Percentiles rank a stretch among this genome's conserved stretches.
phyloP scores from a whole-genome alignment of 495 filamentous ascomycete species.

The Penicillium bialowiezense region DNA sequence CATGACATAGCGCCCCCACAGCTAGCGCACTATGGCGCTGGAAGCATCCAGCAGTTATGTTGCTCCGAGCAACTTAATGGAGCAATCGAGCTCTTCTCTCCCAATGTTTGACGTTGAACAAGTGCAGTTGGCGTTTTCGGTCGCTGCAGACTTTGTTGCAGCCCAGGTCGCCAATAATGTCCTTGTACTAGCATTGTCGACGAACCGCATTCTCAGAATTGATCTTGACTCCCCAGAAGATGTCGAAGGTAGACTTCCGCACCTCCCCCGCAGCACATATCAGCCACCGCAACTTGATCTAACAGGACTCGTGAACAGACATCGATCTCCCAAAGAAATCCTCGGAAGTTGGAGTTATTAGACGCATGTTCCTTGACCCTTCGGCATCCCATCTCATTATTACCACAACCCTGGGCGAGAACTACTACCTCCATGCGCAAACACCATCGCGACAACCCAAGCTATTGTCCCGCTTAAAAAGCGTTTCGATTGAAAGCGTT shows the following conservation, averaged over 20 bases:
- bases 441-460: slow-evolving; percentile 71
- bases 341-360: slow-evolving; percentile 85
- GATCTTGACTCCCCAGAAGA: slow-evolving; percentile 91
- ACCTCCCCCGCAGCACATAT: slow-evolving; percentile 13
- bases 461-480: slow-evolving; percentile 75
- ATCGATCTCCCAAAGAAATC: slow-evolving; percentile 95
- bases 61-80: slow-evolving; percentile 52
- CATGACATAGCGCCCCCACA: slow-evolving; percentile 34
- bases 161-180: slow-evolving; percentile 98
- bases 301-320: slow-evolving; percentile 52
- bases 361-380: slow-evolving; percentile 93
- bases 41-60: slow-evolving; percentile 53
- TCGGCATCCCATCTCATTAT: slow-evolving; percentile 93
- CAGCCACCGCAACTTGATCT: slow-evolving; percentile 14
- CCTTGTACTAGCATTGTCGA: slow-evolving; percentile 83
- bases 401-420: slow-evolving; percentile 86
- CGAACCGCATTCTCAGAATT: slow-evolving; percentile 85
- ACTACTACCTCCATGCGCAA: slow-evolving; percentile 96
- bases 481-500: slow-evolving; percentile 80
- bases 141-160: slow-evolving; percentile 91
- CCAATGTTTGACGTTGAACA: slow-evolving; percentile 91
- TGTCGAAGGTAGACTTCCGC: slow-evolving; percentile 70
- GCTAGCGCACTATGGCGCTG: slow-evolving; percentile 52
- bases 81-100: slow-evolving; percentile 57
- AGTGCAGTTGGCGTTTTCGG: slow-evolving; percentile 86